Evolutionary conservation across 1,139 yeast species (phyloP).

Genomic region (Yamadazyma friedrichii): DNA sequence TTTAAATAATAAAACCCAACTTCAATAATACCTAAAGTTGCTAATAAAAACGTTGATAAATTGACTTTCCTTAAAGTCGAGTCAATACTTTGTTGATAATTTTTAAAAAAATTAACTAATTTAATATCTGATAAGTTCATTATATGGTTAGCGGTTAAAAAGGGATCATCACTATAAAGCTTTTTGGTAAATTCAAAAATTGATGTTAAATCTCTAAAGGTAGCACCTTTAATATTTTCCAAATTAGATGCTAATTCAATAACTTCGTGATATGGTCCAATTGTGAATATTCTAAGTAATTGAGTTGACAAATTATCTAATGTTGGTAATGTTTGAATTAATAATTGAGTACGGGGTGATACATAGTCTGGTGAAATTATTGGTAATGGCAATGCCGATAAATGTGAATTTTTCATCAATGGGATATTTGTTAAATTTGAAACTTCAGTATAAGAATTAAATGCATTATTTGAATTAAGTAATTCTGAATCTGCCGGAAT

Average conservation of each 20-base stretch:
- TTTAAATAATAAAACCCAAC: constrained; percentile 86
- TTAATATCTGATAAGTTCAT: constrained; percentile 58
- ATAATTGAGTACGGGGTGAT: constrained; percentile 60
- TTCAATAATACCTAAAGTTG: constrained; percentile 79
- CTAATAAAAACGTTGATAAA: constrained; percentile 80
- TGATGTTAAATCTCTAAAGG: constrained; percentile 69
- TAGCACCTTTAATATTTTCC: constrained; percentile 70
- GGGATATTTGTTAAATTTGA: constrained; percentile 39
- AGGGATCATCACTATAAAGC: constrained; percentile 65
- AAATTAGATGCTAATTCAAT: constrained; percentile 71
- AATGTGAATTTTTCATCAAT: constrained; percentile 48
- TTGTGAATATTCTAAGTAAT: constrained; percentile 63
- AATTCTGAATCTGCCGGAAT: constrained; percentile 46
- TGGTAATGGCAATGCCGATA: constrained; percentile 58
- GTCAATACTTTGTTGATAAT: constrained; percentile 63
- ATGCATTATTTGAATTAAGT: constrained; percentile 40
- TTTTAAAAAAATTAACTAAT: constrained; percentile 57
- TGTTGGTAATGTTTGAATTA: constrained; percentile 66
- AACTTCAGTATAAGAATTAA: constrained; percentile 44
- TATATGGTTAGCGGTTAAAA: constrained; percentile 57
- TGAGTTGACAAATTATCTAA: constrained; percentile 77
- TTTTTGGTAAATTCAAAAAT: constrained; percentile 72
- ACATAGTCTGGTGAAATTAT: constrained; percentile 54
- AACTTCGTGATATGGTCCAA: constrained; percentile 71
- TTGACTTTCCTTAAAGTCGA: constrained; percentile 79